Evolutionary conservation across 805 yeast species (phyloP), one percentile per base, ranked within the genome.

Genomic region (Diddensiella transvaalensis): DNA sequence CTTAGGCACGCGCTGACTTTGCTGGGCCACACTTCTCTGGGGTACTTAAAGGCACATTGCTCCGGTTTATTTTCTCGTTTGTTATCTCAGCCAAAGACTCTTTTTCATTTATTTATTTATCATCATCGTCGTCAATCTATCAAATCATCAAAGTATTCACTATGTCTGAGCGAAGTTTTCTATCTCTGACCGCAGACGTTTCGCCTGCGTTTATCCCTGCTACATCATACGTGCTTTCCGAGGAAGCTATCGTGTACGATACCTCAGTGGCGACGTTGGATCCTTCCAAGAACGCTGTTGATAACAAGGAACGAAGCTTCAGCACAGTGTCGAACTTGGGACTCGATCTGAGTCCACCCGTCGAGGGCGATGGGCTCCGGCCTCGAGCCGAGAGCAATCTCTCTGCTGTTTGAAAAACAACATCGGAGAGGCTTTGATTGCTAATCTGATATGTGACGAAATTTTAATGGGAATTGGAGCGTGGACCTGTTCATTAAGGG

Each of bases 371-470:
- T 18, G 51, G 53, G 17, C 43, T 52, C 37, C 37, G 54, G 38
- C 51, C 54, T 41, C 47, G 56, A 41, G 54, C 54, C 18, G 49
- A 47, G 32, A 49, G 49, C 18, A 41, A 49, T 18, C 15, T 42
- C 18, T 45, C 44, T 11, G 17, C 35, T 38, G 42, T 4, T 44
- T 24, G 19, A 37, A 17, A 44, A 35, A n/a, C n/a, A n/a, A n/a
- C n/a, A n/a, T n/a, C n/a, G n/a, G n/a, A n/a, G n/a, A n/a, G n/a
- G n/a, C n/a, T n/a, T n/a, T n/a, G n/a, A n/a, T n/a, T n/a, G n/a
- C n/a, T n/a, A n/a, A n/a, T n/a, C n/a, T n/a, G n/a, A n/a, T n/a
- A n/a, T n/a, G n/a, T n/a, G n/a, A n/a, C n/a, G n/a, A n/a, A n/a
- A n/a, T n/a, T n/a, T n/a, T n/a, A n/a, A n/a, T n/a, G n/a, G n/a